A percentile compares a stretch with the other conserved stretches of the same genome.
These are phyloP conservation scores for Gryganskiella cystojenkinii DNA, from an alignment of 192 early-diverging fungal species.

Conservation along the genomic window DNA sequence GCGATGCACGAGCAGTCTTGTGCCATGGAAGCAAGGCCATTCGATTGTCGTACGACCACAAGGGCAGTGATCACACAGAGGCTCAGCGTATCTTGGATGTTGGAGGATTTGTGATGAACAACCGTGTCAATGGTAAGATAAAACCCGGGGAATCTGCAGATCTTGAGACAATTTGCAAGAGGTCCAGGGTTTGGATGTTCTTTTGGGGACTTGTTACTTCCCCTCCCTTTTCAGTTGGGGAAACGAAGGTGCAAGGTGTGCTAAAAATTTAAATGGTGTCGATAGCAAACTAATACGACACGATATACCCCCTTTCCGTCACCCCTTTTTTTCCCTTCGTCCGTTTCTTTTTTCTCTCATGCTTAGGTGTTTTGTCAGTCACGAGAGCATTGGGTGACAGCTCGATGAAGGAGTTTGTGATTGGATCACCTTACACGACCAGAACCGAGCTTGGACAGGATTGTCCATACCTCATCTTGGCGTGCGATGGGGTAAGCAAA, in stretches of 20 bases:
- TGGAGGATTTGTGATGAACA: conserved; percentile 98
- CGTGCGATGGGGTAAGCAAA: conserved; percentile 92
- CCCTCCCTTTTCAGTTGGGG: no score
- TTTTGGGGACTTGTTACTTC: no score
- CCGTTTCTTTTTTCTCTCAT: neutral
- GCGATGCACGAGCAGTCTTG: conserved; percentile 96
- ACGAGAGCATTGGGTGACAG: conserved; percentile 96
- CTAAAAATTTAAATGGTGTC: no score
- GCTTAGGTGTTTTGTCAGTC: conserved; percentile 89
- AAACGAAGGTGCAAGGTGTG: no score
- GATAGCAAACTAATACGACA: neutral
- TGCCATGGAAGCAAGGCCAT: conserved; percentile 84
- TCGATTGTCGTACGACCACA: conserved; percentile 97
- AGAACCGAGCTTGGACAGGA: conserved; percentile 81
- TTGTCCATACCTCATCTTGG: conserved; percentile 91
- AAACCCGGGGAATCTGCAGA: no score
- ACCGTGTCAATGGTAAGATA: conserved; percentile 91
- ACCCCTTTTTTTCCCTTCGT: conserved; percentile 1
- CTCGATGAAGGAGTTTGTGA: conserved; percentile 96
- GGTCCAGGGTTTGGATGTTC: no score
- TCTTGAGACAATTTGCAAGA: no score
- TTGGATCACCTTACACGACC: conserved; percentile 96
- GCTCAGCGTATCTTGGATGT: conserved; percentile 91
- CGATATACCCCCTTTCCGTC: neutral
- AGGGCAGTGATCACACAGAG: conserved; percentile 92